Evolutionary conservation across 164 flowering plant species (phyloP).

Genomic region (Stephania yunnanensis): DNA sequence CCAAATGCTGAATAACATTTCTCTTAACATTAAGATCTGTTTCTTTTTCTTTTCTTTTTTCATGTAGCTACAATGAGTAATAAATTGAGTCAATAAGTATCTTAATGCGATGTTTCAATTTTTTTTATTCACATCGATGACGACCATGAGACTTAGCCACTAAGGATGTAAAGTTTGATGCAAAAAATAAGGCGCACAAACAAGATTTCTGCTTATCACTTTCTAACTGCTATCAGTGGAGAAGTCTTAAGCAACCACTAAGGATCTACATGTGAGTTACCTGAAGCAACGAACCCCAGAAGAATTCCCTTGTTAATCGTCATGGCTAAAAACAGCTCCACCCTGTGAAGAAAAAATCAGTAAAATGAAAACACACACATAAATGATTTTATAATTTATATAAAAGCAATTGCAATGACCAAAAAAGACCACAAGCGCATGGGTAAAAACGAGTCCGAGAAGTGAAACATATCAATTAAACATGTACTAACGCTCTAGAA

Average conservation of each 20-base stretch:
- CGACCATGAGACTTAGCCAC: too few species aligned
- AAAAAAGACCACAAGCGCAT: too few species aligned
- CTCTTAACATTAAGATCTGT: not conserved
- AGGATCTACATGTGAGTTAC: slow-evolving; percentile 43
- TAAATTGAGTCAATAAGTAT: too few species aligned
- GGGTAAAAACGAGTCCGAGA: too few species aligned
- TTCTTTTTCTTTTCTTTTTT: not conserved
- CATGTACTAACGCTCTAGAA: too few species aligned
- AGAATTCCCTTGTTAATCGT: slow-evolving; percentile 80
- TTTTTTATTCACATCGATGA: too few species aligned
- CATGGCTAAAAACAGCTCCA: slow-evolving; percentile 87
- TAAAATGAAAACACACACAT: not conserved
- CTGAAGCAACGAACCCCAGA: slow-evolving; percentile 76
- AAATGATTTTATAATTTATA: not conserved
- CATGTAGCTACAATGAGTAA: not conserved
- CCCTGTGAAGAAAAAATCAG: slow-evolving; percentile 47
- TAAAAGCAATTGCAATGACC: too few species aligned
- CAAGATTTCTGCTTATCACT: not conserved
- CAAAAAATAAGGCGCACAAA: not conserved
- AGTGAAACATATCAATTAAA: too few species aligned
- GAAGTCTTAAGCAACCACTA: not conserved
- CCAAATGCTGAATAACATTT: not conserved
- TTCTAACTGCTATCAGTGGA: not conserved
- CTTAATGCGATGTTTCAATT: too few species aligned
- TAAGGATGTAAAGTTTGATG: too few species aligned